Percentiles rank a stretch among this genome's conserved stretches.
Evolutionary conservation across 495 filamentous ascomycete genomes (phyloP).

Genomic region (Penicilliopsis zonata): DNA sequence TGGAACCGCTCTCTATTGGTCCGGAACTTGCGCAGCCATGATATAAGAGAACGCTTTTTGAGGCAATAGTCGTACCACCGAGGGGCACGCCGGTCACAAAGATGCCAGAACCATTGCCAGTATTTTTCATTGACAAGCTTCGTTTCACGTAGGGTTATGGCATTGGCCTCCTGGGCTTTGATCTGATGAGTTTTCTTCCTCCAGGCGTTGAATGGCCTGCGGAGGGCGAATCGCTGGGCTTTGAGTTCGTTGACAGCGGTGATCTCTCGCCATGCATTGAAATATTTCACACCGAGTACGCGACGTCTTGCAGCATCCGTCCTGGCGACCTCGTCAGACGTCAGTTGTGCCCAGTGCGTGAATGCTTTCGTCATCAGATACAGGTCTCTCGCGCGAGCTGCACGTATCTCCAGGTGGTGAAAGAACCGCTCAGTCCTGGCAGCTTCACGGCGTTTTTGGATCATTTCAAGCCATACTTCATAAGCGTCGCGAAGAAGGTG

Average conservation of each 20-base stretch:
- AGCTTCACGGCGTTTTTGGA: slow-evolving; percentile 33
- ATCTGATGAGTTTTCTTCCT: slow-evolving; percentile 26
- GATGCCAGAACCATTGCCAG: slow-evolving; percentile 44
- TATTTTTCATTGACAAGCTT: slow-evolving; percentile 34
- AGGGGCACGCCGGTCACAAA: slow-evolving; percentile 41
- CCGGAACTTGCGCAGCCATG: slow-evolving; percentile 32
- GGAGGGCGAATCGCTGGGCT: slow-evolving; percentile 46
- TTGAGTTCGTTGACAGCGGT: slow-evolving; percentile 60
- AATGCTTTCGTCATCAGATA: slow-evolving; percentile 62
- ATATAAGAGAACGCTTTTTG: slow-evolving; percentile 33
- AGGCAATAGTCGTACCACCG: slow-evolving; percentile 36
- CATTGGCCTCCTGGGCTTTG: slow-evolving; percentile 22
- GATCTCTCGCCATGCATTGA: slow-evolving; percentile 65
- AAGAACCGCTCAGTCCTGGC: slow-evolving; percentile 49
- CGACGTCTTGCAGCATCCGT: slow-evolving; percentile 53
- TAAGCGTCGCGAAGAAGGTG: slow-evolving; percentile 45
- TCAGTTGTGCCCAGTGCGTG: slow-evolving; percentile 56
- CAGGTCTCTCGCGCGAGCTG: slow-evolving; percentile 48
- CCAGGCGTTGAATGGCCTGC: slow-evolving; percentile 47
- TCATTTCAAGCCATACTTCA: slow-evolving; percentile 42
- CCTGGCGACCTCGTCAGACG: slow-evolving; percentile 45
- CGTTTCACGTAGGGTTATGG: slow-evolving; percentile 28
- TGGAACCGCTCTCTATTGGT: slow-evolving; percentile 30
- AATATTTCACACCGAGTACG: slow-evolving; percentile 59
- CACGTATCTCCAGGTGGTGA: slow-evolving; percentile 46